These are phyloP conservation scores for Mycena alexandri DNA, from an alignment of 768 basidiomycete species.

Conservation along the genomic window DNA sequence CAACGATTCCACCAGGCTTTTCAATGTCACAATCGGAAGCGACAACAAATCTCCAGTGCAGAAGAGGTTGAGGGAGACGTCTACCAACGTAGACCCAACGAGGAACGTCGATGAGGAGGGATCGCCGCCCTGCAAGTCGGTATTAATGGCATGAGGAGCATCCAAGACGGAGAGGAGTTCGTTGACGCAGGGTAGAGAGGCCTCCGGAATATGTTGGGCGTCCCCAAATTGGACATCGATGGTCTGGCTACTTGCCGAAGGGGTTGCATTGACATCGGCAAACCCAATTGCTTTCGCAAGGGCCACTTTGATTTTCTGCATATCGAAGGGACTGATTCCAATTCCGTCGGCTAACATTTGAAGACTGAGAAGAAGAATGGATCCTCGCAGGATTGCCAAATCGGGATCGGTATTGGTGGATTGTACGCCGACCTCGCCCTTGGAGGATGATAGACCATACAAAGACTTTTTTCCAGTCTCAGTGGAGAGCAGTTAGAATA, in stretches of 20 bases:
- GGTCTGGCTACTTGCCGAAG: conserved; percentile 60
- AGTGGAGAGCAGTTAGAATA: conserved; percentile 7
- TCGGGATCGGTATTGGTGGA: conserved; percentile 58
- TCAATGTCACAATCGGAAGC: conserved; percentile 68
- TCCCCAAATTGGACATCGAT: conserved; percentile 70
- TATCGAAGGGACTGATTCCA: conserved; percentile 59
- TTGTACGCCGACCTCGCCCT: conserved; percentile 35
- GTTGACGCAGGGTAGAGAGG: conserved; percentile 67
- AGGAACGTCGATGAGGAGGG: conserved; percentile 59
- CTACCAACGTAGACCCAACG: conserved; percentile 74
- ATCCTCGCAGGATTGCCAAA: conserved; percentile 62
- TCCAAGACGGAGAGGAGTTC: conserved; percentile 73
- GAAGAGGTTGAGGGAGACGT: conserved; percentile 67
- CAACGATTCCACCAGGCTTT: conserved; percentile 72
- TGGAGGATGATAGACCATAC: conserved; percentile 55
- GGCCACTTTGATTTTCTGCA: conserved; percentile 73
- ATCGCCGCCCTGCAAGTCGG: conserved; percentile 59
- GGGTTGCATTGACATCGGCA: conserved; percentile 58
- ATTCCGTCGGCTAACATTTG: conserved; percentile 78
- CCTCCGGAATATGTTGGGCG: conserved; percentile 55
- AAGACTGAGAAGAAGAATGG: conserved; percentile 68
- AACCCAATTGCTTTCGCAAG: conserved; percentile 68
- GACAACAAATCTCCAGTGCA: conserved; percentile 57
- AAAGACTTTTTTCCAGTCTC: conserved; percentile 52
- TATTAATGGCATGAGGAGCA: conserved; percentile 61